A percentile compares a stretch with the other conserved stretches of the same genome.
Conservation (phyloP, 345 rosid species). For the Citrus trifoliata region DNA sequence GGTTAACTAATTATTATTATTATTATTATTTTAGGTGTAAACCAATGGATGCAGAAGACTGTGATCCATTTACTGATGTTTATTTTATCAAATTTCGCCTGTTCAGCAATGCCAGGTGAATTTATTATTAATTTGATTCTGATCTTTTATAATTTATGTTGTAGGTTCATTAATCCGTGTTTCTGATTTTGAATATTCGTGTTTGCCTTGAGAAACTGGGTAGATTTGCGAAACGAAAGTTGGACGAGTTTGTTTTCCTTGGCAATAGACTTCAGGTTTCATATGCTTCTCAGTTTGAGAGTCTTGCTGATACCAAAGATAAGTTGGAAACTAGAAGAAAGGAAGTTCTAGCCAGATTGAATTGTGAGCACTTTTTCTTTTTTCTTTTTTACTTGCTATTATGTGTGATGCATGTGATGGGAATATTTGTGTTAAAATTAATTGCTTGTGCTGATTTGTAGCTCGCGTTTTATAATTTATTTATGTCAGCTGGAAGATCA, state of each 20-base stretch:
- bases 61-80: constrained; percentile 74
- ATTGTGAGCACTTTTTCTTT: constrained; percentile 31
- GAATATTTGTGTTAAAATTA: neutral
- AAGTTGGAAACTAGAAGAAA: constrained; percentile 79
- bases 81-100: constrained; percentile 76
- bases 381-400: neutral
- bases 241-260: constrained; percentile 76
- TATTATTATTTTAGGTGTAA: constrained; percentile 42
- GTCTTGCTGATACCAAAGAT: constrained; percentile 59
- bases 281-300: constrained; percentile 83
- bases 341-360: constrained; percentile 64
- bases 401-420: neutral
- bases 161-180: neutral
- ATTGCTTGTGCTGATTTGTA: neutral
- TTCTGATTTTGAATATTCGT: neutral
- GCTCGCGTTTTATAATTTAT: neutral
- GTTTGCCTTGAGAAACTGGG: neutral
- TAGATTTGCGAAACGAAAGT: constrained; percentile 83
- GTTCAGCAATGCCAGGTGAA: constrained; percentile 69
- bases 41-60: constrained; percentile 94
- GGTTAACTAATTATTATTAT: neutral
- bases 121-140: neutral
- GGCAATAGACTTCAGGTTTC: constrained; percentile 71
- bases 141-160: neutral
- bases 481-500: constrained; percentile 47